Evolutionary conservation across 306 rosid genomes (phyloP).

Genomic region (Rosa rugosa): DNA sequence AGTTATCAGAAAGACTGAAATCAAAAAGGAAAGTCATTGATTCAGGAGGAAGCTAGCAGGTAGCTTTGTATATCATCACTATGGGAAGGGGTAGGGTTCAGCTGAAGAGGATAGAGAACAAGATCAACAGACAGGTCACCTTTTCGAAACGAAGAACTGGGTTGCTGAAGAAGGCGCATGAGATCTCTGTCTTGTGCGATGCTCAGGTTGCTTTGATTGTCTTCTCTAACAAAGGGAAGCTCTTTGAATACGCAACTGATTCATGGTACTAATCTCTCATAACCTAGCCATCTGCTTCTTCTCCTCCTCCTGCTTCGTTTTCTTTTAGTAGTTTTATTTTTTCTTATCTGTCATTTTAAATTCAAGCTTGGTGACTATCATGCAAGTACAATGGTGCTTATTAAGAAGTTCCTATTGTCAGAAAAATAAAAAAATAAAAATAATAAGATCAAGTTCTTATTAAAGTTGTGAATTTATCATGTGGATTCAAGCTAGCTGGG

Average conservation of each 20-base stretch:
- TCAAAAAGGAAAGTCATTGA: background rate
- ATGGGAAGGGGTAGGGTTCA: constrained; percentile 98
- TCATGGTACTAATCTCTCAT: constrained; percentile 51
- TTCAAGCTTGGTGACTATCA: background rate
- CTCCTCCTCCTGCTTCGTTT: background rate
- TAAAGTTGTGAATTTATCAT: background rate
- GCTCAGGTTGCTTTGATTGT: constrained; percentile 93
- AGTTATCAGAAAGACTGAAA: constrained; percentile 21
- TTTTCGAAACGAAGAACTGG: constrained; percentile 90
- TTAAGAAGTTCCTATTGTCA: background rate
- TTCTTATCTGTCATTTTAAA: background rate
- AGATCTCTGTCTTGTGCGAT: constrained; percentile 93
- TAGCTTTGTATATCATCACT: background rate
- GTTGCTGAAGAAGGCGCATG: constrained; percentile 81
- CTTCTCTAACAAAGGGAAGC: constrained; percentile 87
- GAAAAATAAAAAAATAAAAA: background rate
- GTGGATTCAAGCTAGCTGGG: background rate
- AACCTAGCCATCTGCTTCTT: background rate
- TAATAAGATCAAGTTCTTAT: background rate
- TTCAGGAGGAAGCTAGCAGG: background rate
- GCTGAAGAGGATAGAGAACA: constrained; percentile 84
- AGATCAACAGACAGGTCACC: constrained; percentile 86
- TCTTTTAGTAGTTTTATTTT: background rate
- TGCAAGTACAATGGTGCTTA: background rate
- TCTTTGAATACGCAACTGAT: constrained; percentile 83